Evolutionary conservation across 257 asterid species (phyloP), one percentile per base, ranked within the genome.

Genomic region (Petunia secreta): DNA sequence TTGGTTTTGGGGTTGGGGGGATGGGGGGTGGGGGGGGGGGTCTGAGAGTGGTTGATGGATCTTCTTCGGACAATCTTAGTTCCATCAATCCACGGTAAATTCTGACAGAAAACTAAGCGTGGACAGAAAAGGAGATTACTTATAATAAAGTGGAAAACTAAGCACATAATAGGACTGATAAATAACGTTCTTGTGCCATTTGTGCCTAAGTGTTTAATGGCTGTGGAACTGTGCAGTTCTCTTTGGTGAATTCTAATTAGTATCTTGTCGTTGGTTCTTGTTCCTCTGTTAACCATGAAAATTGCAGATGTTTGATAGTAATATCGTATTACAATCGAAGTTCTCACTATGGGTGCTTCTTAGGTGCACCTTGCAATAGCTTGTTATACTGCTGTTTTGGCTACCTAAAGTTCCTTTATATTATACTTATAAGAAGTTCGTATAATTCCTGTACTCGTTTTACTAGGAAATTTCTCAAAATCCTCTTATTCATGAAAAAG

Each of bases 381-480:
- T 71, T 71, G 59, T 71, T 10, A 25, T 71, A 2, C 43, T 69
- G 25, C 76, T 44, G 13, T 14, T 3, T 16, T 16, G 58, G 58
- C 8, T 4, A 71, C 43, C 60, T 71, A 48, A 25, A 46, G 77
- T 5, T 25, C 11, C 2, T 71, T 46, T 71, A 50, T 6, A 53
- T 44, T 44, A n/a, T 7, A 8, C 43, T 68, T 16, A 16, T 7
- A 66, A n/a, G n/a, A 67, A 68, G 57, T 0, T 68, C 4, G 0
- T 44, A 16, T 44, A 9, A 7, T 25, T 16, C 76, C 14, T 69
- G 25, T 69, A 25, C 76, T 69, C n/a, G 1, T 2, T 57, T 46
- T 69, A 58, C 76, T 46, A 46, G 57, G 41, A 46, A 46, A n/a
- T 69, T 16, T 69, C 59, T 69, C 76, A 69, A 69, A 68, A 69